Percentiles rank a stretch among this genome's conserved stretches.
phyloP scores from a whole-genome alignment of 1,284 basidiomycete species.

The Agaricales sp. region DNA sequence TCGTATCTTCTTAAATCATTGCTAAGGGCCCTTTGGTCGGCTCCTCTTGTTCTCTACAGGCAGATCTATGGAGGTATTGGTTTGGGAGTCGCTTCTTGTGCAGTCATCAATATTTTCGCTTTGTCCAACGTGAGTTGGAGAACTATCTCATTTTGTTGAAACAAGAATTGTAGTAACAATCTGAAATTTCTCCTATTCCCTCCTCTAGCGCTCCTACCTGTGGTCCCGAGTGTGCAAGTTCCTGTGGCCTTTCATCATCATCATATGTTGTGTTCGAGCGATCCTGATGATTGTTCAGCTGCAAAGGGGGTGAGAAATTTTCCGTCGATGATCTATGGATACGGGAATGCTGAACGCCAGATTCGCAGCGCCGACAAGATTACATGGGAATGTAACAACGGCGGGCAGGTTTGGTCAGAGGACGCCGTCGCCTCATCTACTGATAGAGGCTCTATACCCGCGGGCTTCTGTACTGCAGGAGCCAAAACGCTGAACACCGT shows the following conservation, averaged over 20 bases:
- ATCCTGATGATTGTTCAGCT: constrained; percentile 70
- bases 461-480: constrained; percentile 51
- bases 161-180: not conserved
- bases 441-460: constrained; percentile 38
- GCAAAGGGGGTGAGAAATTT: constrained; percentile 45
- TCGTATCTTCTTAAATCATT: not conserved
- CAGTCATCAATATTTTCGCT: constrained; percentile 50
- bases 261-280: constrained; percentile 55
- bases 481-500: constrained; percentile 56
- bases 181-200: too few relatives aligned
- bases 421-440: constrained; percentile 32
- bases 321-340: constrained; percentile 5
- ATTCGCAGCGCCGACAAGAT: constrained; percentile 53
- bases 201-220: constrained; percentile 59
- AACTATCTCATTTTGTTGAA: not conserved
- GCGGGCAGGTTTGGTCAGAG: constrained; percentile 58
- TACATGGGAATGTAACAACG: constrained; percentile 68
- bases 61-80: constrained; percentile 70
- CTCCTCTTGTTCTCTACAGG: constrained; percentile 26
- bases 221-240: constrained; percentile 62
- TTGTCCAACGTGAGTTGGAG: constrained; percentile 52
- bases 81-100: constrained; percentile 43
- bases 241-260: constrained; percentile 64
- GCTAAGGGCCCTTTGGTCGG: constrained; percentile 10
- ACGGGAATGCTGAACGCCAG: not conserved